A percentile compares a stretch with the other conserved stretches of the same genome.
phyloP scores from a whole-genome alignment of 108 stramenopile species.

The Fistulifera pelliculosa region DNA sequence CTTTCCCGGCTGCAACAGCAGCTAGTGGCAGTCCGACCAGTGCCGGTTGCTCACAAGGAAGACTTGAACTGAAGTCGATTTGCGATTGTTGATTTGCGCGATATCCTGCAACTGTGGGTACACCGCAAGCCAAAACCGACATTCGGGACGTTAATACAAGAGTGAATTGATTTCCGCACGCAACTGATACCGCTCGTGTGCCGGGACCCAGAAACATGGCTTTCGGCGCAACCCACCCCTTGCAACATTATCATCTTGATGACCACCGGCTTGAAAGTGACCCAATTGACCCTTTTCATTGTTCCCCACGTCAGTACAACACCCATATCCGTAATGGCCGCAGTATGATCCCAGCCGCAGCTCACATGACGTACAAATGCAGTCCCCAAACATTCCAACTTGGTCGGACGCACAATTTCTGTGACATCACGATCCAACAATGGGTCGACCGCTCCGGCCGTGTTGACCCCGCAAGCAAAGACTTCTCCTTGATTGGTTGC shows the following conservation, averaged over 20 bases:
- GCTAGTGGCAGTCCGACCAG: slow-evolving; percentile 53
- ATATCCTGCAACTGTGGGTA: slow-evolving; percentile 31
- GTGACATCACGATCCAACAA: slow-evolving; percentile 14
- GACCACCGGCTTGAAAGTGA: slow-evolving; percentile 8
- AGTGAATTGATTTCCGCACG: slow-evolving; percentile 53
- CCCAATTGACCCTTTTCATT: slow-evolving; percentile 60
- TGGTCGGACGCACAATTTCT: slow-evolving; percentile 5
- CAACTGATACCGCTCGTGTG: slow-evolving; percentile 35
- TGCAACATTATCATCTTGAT: slow-evolving; percentile 9
- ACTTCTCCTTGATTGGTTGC: slow-evolving; percentile 41
- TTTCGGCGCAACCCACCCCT: slow-evolving; percentile 22
- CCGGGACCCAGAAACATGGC: slow-evolving; percentile 28
- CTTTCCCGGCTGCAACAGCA: slow-evolving; percentile 44
- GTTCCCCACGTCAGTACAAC: slow-evolving; percentile 60
- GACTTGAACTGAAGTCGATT: background rate
- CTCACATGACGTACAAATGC: slow-evolving; percentile 39
- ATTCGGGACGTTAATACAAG: slow-evolving; percentile 61
- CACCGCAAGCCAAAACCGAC: slow-evolving; percentile 46
- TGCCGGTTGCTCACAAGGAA: slow-evolving; percentile 35
- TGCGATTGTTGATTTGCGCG: slow-evolving; percentile 15
- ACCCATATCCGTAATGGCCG: slow-evolving; percentile 49
- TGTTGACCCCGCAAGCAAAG: slow-evolving; percentile 47
- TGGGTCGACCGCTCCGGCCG: slow-evolving; percentile 56
- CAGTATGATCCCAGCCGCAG: slow-evolving; percentile 64
- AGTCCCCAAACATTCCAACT: slow-evolving; percentile 23